Evolutionary conservation across 2,329 filamentous ascomycete species (phyloP).

Genomic region (Ophiostoma sp.): DNA sequence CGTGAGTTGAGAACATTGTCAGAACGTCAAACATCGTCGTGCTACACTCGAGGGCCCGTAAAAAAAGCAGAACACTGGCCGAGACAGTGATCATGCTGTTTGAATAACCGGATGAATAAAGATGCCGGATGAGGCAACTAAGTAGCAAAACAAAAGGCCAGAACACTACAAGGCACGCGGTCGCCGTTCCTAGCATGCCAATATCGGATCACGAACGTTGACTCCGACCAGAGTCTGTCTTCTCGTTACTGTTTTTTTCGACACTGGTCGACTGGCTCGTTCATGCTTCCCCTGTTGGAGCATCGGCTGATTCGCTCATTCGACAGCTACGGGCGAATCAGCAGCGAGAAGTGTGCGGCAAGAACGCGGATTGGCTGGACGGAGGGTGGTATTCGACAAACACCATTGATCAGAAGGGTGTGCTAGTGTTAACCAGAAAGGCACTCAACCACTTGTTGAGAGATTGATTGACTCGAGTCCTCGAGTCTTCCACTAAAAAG

Average conservation of each 20-base stretch:
- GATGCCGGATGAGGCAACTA: neutral
- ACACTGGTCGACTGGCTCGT: neutral
- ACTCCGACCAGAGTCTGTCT: neutral
- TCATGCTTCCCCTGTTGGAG: constrained; percentile 6
- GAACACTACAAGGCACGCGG: constrained; percentile 7
- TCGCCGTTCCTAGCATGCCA: neutral
- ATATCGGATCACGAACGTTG: neutral
- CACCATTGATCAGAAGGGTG: neutral
- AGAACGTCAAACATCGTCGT: neutral
- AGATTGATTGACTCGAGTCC: neutral
- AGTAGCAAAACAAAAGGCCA: neutral
- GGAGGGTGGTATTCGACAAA: neutral
- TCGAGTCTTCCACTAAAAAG: neutral
- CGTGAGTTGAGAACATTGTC: neutral
- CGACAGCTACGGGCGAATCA: neutral
- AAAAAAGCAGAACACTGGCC: neutral
- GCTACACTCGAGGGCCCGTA: neutral
- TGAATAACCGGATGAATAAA: neutral
- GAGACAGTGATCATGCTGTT: neutral
- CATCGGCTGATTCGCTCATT: constrained; percentile 12
- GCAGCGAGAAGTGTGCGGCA: neutral
- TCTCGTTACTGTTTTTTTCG: neutral
- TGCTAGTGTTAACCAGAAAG: neutral
- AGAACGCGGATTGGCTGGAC: constrained; percentile 8
- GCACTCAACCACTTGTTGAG: no score